Evolutionary conservation across 768 basidiomycete genomes (phyloP).

Genomic region (Amanita pseudoporphyria): DNA sequence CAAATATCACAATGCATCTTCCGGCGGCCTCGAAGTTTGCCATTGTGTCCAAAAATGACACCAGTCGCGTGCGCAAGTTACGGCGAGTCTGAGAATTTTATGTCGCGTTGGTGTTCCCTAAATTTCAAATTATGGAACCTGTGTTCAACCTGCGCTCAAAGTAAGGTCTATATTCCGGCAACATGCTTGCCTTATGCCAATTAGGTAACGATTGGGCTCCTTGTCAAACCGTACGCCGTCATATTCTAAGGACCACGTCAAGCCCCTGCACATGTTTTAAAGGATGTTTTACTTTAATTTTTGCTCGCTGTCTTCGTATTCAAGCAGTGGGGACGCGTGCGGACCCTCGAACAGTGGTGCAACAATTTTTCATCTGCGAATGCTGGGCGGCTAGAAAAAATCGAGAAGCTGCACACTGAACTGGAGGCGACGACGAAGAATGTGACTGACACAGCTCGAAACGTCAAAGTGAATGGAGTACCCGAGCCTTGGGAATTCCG

Average conservation of each 20-base stretch:
- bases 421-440: not conserved
- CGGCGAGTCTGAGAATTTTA: too few species aligned
- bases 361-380: not conserved
- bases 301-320: not conserved
- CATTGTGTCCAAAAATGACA: too few species aligned
- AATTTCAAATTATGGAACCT: not conserved
- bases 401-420: not conserved
- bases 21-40: too few species aligned
- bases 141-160: not conserved
- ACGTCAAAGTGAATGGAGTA: not conserved
- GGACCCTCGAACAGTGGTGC: not conserved
- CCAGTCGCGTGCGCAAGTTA: too few species aligned
- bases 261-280: not conserved
- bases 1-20: not conserved
- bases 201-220: not conserved
- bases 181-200: not conserved
- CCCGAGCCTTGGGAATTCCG: not conserved
- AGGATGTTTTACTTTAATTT: not conserved
- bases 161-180: not conserved
- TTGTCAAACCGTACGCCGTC: not conserved
- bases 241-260: not conserved
- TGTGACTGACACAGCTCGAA: not conserved
- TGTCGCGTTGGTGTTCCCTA: not conserved
- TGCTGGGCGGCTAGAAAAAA: not conserved
- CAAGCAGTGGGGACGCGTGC: not conserved